Evolutionary conservation across 2,329 filamentous ascomycete genomes (phyloP).

Genomic region (Thelonectria olida): DNA sequence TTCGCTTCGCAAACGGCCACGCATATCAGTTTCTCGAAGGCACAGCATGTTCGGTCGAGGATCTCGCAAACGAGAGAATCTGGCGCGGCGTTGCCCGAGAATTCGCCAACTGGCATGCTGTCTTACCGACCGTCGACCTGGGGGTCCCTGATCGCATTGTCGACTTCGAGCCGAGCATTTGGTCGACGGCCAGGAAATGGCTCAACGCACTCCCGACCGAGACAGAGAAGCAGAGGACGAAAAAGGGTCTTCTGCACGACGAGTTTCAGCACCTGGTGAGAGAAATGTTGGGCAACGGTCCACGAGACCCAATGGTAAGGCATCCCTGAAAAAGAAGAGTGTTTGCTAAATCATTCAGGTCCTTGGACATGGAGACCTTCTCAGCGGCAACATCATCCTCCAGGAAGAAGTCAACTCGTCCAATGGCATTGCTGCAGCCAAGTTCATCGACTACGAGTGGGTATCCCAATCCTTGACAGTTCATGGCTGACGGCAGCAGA

Average conservation of each 20-base stretch:
- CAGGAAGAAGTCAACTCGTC: too few species aligned
- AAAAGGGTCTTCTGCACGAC: slow-evolving; percentile 17
- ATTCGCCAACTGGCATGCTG: slow-evolving; percentile 30
- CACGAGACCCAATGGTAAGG: slow-evolving; percentile 29
- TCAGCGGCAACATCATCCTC: slow-evolving; percentile 35
- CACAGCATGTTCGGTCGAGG: slow-evolving; percentile 21
- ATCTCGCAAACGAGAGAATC: slow-evolving; percentile 24
- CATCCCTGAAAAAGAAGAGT: not conserved
- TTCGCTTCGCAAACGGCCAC: slow-evolving; percentile 34
- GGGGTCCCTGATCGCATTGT: not conserved
- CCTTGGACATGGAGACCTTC: slow-evolving; percentile 33
- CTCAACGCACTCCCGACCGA: slow-evolving; percentile 25
- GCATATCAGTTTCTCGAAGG: slow-evolving; percentile 31
- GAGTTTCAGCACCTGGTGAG: slow-evolving; percentile 28
- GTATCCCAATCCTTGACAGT: not conserved
- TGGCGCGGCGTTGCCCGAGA: slow-evolving; percentile 33
- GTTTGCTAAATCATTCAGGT: slow-evolving; percentile 13
- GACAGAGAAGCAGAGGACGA: not conserved
- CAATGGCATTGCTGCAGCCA: slow-evolving; percentile 21
- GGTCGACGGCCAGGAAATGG: slow-evolving; percentile 36
- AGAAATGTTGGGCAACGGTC: slow-evolving; percentile 14
- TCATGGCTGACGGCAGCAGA: slow-evolving; percentile 10
- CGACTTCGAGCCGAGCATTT: slow-evolving; percentile 25
- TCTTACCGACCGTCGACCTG: slow-evolving; percentile 5
- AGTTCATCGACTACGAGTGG: slow-evolving; percentile 38